Evolutionary conservation across 441 rosid genomes (phyloP), one percentile per base, ranked within the genome.

Genomic region (Geranium incanum): DNA sequence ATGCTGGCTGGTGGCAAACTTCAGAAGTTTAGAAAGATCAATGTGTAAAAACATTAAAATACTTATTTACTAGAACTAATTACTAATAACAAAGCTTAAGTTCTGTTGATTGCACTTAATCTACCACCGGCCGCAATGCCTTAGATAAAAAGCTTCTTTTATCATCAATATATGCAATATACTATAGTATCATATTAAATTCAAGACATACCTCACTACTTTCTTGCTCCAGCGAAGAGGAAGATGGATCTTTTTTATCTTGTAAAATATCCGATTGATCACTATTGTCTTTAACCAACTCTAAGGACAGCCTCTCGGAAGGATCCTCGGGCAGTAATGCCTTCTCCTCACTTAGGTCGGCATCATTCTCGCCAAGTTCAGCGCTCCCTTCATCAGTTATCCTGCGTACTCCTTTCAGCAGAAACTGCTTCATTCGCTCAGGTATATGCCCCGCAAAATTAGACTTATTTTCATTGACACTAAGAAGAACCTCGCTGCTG

Each of bases 371-470:
- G 79, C 76, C 72, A 68, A 82, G 79, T 78, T 95, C 99, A 75
- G 87, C 77, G 80, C 81, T 84, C 76, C 83, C 87, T 77, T 95
- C 99, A 72, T 95, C 99, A 39, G 96, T 89, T 83, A 95, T 89
- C 78, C 79, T 87, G 45, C 84, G 91, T 63, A 91, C 87, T 74
- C 98, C 97, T 81, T 95, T 91, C 71, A 95, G 85, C 75, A 95
- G 80, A 84, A 91, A 91, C 72, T 70, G 88, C 91, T 91, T 95
- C 99, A 95, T 95, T 87, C 93, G 97, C 78, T 89, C 98, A 73
- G 99, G 99, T 81, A 91, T 81, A 75, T 93, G 98, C 69, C 92
- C 95, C 77, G 84, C 96, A 77, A 82, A 82, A 78, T 85, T 80
- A 76, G 83, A 81, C 84, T 87, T 88, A 79, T 75, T 82, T 79